Evolutionary conservation across 805 yeast species (phyloP), one percentile per base, ranked within the genome.

Genomic region (Candida gorgasii): DNA sequence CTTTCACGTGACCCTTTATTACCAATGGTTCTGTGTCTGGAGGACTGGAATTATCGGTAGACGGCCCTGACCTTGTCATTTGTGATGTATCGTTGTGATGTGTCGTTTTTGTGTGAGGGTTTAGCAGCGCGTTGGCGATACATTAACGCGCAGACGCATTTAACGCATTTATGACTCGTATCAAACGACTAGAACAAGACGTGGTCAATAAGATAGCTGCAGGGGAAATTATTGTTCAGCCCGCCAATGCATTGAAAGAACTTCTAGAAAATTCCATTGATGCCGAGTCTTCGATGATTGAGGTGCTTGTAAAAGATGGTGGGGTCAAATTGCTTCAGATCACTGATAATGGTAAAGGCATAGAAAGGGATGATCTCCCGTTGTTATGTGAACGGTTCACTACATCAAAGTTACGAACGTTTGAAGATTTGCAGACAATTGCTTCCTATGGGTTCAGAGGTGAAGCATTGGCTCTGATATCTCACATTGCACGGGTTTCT

Each of bases 151-250:
- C n/a, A 26, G 28, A 11, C 5, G 33, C 17, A 6, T 37, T 16
- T 8, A 19, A 39, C 4, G 29, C 31, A 34, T 18, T 27, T 11
- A 7, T 19, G 11, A 18, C 18, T 17, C 22, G 20, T 3, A n/a
- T 58, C 51, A 8, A 63, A 53, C 44, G 78, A 13, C 73, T 92
- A 17, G 93, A 84, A 34, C 67, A 67, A 12, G 60, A 79, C 2
- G 97, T 90, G 15, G 86, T 93, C 37, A 90, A 89, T 60, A 78
- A 84, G 47, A 93, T 93, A 19, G 99, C 99, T 0, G 99, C 99
- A 1, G 99, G 99, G 0, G 98, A 93, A 65, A 88, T 93, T 63
- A 87, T 93, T 44, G 77, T 90, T 19, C 92, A 90, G 4, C 98
- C 99, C 0, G 86, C 92, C 4, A 93, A 92, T 59, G 99, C 99